Percentiles rank a stretch among this genome's conserved stretches.
Evolutionary conservation across 257 asterid genomes (phyloP).

Genomic region (Solanum sitiens): DNA sequence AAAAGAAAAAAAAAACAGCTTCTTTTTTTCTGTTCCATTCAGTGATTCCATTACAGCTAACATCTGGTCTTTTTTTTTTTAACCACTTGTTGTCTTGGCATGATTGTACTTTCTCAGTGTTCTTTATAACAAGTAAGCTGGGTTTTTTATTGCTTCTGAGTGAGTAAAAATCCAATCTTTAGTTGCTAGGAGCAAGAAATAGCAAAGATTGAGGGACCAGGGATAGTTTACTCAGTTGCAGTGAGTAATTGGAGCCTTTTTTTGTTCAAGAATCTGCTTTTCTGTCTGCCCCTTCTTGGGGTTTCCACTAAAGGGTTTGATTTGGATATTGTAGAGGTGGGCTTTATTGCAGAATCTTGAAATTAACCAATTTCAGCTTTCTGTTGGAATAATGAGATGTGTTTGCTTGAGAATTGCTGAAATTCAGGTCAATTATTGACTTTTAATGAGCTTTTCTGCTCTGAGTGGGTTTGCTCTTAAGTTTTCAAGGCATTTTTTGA

Average conservation of each 20-base stretch:
- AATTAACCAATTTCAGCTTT: background rate
- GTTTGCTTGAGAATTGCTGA: background rate
- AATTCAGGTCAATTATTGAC: slow-evolving; percentile 1
- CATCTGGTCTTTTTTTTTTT: slow-evolving; percentile 6
- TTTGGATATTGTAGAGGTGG: slow-evolving; percentile 7
- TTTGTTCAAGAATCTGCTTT: slow-evolving; percentile 22
- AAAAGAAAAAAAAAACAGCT: slow-evolving; percentile 3
- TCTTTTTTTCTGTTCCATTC: slow-evolving; percentile 15
- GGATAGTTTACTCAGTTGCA: background rate
- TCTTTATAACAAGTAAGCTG: slow-evolving; percentile 16
- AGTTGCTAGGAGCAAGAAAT: background rate
- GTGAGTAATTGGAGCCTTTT: slow-evolving; percentile 1
- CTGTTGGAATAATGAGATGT: background rate
- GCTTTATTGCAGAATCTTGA: background rate
- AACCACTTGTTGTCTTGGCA: slow-evolving; percentile 13
- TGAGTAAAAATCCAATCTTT: background rate
- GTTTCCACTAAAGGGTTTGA: background rate
- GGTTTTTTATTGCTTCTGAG: slow-evolving; percentile 3
- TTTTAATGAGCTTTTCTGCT: slow-evolving; percentile 21
- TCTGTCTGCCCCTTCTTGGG: slow-evolving; percentile 11
- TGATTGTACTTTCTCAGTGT: slow-evolving; percentile 19
- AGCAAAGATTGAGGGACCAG: background rate
- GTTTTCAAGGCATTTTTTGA: slow-evolving; percentile 15
- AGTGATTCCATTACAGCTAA: slow-evolving; percentile 12
- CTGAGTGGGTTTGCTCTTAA: slow-evolving; percentile 14